These are phyloP conservation scores for Hypocreales sp. DNA, from an alignment of 2,329 filamentous ascomycete genomes.

Conservation along the genomic window DNA sequence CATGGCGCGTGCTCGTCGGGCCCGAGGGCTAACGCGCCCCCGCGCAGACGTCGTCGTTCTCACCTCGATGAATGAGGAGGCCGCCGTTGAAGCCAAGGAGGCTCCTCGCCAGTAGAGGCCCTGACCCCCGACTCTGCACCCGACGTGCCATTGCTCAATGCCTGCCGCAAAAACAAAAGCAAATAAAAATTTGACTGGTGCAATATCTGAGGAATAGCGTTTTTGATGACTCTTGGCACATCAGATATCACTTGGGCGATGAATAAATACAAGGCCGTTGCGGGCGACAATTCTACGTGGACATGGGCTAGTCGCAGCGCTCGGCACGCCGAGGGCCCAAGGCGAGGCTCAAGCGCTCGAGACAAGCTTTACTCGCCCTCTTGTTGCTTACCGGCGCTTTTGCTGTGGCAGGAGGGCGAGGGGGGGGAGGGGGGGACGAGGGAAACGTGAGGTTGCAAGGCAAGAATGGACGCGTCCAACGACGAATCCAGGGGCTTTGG, in stretches of 20 bases:
- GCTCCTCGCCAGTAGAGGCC: conserved; percentile 36
- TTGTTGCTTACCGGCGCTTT: conserved; percentile 20
- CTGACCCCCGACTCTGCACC: conserved; percentile 7
- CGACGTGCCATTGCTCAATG: conserved; percentile 11
- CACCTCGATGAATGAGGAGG: conserved; percentile 92
- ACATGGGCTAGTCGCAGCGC: conserved; percentile 24
- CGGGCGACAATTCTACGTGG: conserved; percentile 25
- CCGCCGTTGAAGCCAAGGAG: conserved; percentile 87
- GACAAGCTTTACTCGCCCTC: conserved; percentile 20
- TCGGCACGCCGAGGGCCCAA: conserved; percentile 13
- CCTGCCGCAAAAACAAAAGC: conserved; percentile 10
- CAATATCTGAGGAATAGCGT: conserved; percentile 11
- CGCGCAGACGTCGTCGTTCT: conserved; percentile 88
- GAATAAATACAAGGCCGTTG: conserved; percentile 22
- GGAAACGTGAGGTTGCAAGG: too few relatives aligned
- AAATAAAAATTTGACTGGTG: conserved; percentile 7
- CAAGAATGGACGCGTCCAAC: too few relatives aligned
- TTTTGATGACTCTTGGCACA: conserved; percentile 18
- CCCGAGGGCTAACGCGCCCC: conserved; percentile 6
- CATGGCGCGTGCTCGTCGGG: neutral
- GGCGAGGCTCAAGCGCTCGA: conserved; percentile 4
- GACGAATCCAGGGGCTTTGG: too few relatives aligned
- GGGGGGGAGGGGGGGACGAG: too few relatives aligned
- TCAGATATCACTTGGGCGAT: too few relatives aligned
- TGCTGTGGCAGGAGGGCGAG: too few relatives aligned